Conservation (phyloP, 2,329 filamentous ascomycete genomes). For the Elsinoe fawcettii region DNA sequence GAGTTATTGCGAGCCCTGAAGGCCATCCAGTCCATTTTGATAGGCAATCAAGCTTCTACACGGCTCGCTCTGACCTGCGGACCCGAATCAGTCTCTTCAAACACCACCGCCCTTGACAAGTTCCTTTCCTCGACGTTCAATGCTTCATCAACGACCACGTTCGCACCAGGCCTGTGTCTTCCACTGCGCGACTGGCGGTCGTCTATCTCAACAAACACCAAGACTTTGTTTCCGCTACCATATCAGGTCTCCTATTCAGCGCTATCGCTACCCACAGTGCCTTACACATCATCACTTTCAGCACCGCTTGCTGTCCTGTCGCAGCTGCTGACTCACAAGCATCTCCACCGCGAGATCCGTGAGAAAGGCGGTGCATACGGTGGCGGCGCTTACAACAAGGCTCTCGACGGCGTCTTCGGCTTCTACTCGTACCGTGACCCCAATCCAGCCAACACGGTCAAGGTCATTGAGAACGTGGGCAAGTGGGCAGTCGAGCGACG, state of each 20-base stretch:
- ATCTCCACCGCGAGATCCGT: constrained; percentile 92
- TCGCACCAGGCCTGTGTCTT: constrained; percentile 17
- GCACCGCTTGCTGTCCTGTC: constrained; percentile 82
- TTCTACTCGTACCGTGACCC: constrained; percentile 97
- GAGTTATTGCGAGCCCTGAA: constrained; percentile 60
- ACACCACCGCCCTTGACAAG: constrained; percentile 60
- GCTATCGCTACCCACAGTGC: constrained; percentile 70
- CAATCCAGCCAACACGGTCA: constrained; percentile 80
- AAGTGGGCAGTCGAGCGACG: constrained; percentile 71
- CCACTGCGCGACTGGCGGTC: constrained; percentile 19
- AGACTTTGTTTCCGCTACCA: constrained; percentile 85
- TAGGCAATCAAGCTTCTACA: constrained; percentile 57
- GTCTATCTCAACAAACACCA: constrained; percentile 41
- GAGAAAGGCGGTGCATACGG: constrained; percentile 97
- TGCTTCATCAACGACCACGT: constrained; percentile 26
- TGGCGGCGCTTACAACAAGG: constrained; percentile 74
- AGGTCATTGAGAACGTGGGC: constrained; percentile 75
- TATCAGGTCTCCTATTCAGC: constrained; percentile 97
- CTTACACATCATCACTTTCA: constrained; percentile 67
- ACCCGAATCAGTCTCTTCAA: constrained; percentile 59
- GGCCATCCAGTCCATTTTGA: constrained; percentile 69
- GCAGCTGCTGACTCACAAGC: constrained; percentile 90
- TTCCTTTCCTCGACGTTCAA: constrained; percentile 49
- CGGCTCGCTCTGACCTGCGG: constrained; percentile 84
- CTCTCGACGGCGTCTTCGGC: constrained; percentile 77